Evolutionary conservation across 2,329 filamentous ascomycete genomes (phyloP).

Genomic region (Huntiella moniliformis): DNA sequence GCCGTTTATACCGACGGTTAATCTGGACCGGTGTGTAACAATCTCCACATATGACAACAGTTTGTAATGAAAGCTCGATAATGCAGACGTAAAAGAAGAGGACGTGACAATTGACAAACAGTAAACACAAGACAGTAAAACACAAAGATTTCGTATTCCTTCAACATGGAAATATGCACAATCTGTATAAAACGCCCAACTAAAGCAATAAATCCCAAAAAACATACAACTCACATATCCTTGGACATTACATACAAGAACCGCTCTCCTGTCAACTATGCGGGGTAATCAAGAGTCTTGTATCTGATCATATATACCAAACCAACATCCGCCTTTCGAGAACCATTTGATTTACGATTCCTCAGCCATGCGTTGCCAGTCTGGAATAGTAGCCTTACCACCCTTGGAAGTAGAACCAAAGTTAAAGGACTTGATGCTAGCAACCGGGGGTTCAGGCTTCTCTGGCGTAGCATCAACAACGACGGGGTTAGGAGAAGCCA

Average conservation of each 20-base stretch:
- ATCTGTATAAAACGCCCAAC: neutral
- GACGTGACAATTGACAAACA: too few relatives aligned
- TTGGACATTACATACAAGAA: neutral
- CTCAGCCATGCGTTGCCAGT: slow-evolving; percentile 51
- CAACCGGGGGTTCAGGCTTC: neutral
- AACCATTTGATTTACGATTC: neutral
- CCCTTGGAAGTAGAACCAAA: neutral
- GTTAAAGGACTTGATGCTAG: neutral
- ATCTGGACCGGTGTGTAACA: too few relatives aligned
- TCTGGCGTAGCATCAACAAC: neutral
- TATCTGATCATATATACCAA: too few relatives aligned
- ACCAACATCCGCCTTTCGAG: neutral
- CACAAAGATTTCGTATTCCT: neutral
- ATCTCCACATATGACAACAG: too few relatives aligned
- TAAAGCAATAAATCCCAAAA: neutral
- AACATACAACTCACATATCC: neutral
- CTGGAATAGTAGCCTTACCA: slow-evolving; percentile 51
- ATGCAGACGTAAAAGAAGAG: too few relatives aligned
- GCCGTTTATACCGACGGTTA: too few relatives aligned
- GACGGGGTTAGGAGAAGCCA: neutral
- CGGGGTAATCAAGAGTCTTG: too few relatives aligned
- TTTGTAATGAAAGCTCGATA: too few relatives aligned
- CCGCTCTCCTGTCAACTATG: neutral
- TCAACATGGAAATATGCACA: neutral
- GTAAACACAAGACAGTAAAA: too few relatives aligned